Conservation (phyloP, 148 eudicot species). For the Spergularia marina region DNA sequence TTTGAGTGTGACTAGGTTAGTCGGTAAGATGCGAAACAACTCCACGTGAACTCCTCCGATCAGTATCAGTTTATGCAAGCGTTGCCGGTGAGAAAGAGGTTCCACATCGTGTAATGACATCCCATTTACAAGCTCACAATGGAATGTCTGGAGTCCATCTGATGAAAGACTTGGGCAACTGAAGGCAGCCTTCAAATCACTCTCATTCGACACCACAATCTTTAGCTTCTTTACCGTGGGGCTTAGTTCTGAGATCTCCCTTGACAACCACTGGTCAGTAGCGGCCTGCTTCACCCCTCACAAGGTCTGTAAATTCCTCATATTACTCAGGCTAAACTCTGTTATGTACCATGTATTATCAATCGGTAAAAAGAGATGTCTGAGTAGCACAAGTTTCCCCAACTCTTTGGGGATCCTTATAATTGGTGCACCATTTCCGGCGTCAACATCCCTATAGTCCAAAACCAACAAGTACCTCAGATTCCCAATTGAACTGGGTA, state of each 20-base stretch:
- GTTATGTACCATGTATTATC: too few species aligned
- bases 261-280: conserved; percentile 9
- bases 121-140: conserved; percentile 5
- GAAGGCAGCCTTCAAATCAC: conserved; percentile 7
- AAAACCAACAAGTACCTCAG: too few species aligned
- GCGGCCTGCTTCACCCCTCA: conserved; percentile 16
- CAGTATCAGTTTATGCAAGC: conserved; percentile 14
- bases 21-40: conserved; percentile 4
- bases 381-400: too few species aligned
- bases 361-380: too few species aligned
- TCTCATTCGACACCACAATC: conserved; percentile 11
- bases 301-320: conserved; percentile 13
- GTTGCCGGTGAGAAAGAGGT: conserved; percentile 8
- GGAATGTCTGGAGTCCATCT: conserved; percentile 14
- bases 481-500: too few species aligned
- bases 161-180: conserved; percentile 14
- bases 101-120: not conserved
- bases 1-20: conserved; percentile 11
- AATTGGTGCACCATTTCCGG: too few species aligned
- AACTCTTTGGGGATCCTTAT: too few species aligned
- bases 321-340: not conserved
- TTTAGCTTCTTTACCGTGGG: conserved; percentile 11
- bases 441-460: too few species aligned
- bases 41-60: conserved; percentile 7
- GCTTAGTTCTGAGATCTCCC: conserved; percentile 15